Base-by-base conservation (phyloP, 2,329 filamentous ascomycete genomes). In the Colletotrichum falcatum region DNA sequence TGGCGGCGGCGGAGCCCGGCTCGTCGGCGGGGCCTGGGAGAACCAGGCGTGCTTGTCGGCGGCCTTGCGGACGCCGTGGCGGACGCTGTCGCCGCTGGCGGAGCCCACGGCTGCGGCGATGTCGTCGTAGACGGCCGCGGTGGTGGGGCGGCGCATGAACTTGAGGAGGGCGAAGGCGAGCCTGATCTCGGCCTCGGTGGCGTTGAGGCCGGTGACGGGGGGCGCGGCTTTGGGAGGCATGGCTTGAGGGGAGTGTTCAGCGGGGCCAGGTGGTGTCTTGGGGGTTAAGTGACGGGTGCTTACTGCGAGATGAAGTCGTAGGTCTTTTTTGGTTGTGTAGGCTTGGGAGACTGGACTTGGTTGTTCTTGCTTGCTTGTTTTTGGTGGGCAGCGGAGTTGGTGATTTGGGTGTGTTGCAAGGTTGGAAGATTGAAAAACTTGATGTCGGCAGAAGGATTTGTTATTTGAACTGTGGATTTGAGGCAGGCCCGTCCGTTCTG, bases 161-260 rank as follows among this genome's bases (percentile, higher is more conserved):
- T 67, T 46, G 28, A 70, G 3, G n/a, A 70, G 3, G 30, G 67
- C 64, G 58, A 55, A 18, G 42, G 55, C 6, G 44, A 70, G 56
- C 46, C 58, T n/a, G 53, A 70, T 37, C 12, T 70, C 68, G 53
- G 4, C 1, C n/a, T 70, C 68, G 51, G 64, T 62, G 64, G 5
- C 56, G 64, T 1, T 3, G 58, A 2, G n/a, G 51, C 2, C 11
- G 64, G 28, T 9, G 37, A n/a, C 28, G 1, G 7, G 14, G 28
- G 49, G 4, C 12, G 35, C 18, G 56, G 35, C 30, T 51, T 71
- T 71, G 37, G 68, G 64, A 63, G 68, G 51, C 68, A 71, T 71
- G 0, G 12, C 7, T 11, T 46, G 20, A n/a, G 26, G 8, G 14
- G 4, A 4, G 18, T 30, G 49, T 4, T 42, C 2, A 44, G 20